These are phyloP conservation scores for Bonia amplexicaulis DNA, from an alignment of 176 grass and related monocot species.

Conservation along the genomic window DNA sequence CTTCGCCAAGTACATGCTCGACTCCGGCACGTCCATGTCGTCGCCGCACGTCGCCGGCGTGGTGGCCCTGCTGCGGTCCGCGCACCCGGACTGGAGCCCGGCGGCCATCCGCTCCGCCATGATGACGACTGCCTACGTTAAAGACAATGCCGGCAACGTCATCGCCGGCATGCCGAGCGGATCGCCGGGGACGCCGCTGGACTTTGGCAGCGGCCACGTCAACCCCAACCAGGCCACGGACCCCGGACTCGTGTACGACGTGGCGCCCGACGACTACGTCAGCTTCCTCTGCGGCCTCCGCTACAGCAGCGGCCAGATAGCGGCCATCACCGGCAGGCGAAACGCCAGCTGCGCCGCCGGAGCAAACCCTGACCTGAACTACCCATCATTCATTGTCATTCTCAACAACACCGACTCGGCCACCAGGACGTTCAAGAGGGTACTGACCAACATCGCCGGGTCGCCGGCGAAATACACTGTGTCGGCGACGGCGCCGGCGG, in stretches of 20 bases:
- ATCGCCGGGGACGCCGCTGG: conserved; percentile 44
- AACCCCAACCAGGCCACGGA: conserved; percentile 56
- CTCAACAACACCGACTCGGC: conserved; percentile 40
- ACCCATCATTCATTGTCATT: conserved; percentile 70
- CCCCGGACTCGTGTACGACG: conserved; percentile 67
- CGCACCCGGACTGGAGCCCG: conserved; percentile 64
- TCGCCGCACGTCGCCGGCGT: conserved; percentile 66
- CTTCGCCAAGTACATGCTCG: conserved; percentile 45
- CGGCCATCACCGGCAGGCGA: conserved; percentile 31
- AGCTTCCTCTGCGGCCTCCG: conserved; percentile 50
- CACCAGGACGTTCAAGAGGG: conserved; percentile 50
- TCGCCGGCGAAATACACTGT: conserved; percentile 27
- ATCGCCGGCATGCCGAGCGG: conserved; percentile 26
- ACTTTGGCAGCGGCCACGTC: conserved; percentile 64
- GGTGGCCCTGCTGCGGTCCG: conserved; percentile 49
- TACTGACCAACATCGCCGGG: conserved; percentile 43
- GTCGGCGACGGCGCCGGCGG: conserved; percentile 28
- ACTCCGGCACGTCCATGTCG: conserved; percentile 82
- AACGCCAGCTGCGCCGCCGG: conserved; percentile 29
- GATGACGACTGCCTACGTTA: conserved; percentile 67
- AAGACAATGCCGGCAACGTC: conserved; percentile 41
- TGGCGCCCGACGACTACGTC: conserved; percentile 50
- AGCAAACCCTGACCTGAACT: conserved; percentile 57
- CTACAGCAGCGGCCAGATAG: conserved; percentile 47
- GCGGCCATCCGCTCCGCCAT: conserved; percentile 66